Conservation (phyloP, 768 basidiomycete species). For the Lenzites betulinus region DNA sequence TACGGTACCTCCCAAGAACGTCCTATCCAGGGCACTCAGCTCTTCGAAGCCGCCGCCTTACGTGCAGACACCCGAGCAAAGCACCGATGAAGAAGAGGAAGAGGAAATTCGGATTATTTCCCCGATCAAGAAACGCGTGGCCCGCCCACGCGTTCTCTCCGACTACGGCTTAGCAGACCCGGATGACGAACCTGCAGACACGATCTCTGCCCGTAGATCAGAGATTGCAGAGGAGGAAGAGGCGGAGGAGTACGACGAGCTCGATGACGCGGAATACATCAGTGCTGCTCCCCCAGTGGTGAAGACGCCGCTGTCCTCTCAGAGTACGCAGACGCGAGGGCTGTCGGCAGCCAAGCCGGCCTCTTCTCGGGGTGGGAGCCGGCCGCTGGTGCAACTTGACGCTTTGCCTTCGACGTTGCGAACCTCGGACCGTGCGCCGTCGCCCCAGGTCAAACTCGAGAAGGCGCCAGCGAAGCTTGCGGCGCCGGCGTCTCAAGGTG, state of each 20-base stretch:
- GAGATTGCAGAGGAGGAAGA: background rate
- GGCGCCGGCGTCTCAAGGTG: background rate
- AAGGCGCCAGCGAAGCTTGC: background rate
- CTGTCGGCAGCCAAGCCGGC: background rate
- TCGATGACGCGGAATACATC: conserved; percentile 6
- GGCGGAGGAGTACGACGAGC: conserved; percentile 11
- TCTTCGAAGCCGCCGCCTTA: background rate
- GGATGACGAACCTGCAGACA: conserved; percentile 4
- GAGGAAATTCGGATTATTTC: conserved; percentile 16
- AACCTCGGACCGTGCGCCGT: background rate
- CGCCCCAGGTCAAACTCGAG: conserved; percentile 13
- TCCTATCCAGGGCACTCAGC: conserved; percentile 1
- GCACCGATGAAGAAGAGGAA: conserved; percentile 17
- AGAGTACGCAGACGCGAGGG: too few species aligned
- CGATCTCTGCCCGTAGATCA: background rate
- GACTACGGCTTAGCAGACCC: conserved; percentile 11
- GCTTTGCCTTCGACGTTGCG: background rate
- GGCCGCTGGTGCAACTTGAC: conserved; percentile 8
- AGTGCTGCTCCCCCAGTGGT: background rate
- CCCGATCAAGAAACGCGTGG: conserved; percentile 16
- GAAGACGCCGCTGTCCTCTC: background rate
- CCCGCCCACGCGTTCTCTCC: conserved; percentile 17
- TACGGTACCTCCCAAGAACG: background rate
- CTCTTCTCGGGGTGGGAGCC: background rate
- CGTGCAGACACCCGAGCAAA: background rate